Evolutionary conservation across 768 basidiomycete species (phyloP), one percentile per base, ranked within the genome.

Genomic region (Mycena olivaceomarginata): DNA sequence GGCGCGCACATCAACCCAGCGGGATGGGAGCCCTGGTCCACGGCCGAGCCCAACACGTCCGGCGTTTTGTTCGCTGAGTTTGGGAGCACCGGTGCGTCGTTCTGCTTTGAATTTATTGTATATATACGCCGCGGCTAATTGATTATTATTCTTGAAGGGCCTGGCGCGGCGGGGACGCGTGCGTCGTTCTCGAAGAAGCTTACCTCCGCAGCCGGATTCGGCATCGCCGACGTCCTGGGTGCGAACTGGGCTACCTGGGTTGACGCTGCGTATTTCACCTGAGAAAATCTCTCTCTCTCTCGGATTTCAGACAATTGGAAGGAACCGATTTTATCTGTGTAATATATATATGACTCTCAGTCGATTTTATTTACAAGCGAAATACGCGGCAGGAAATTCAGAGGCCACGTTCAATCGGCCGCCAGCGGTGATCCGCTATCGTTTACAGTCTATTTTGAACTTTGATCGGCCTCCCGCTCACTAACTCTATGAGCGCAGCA

Each of bases 1-100:
- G 80, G 80, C 41, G 51, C 68, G n/a, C 57, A 78, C 48, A 83
- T 84, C 66, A 84, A 84, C 74, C 41, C 70, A 12, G 81, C 83
- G 1, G 82, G 82, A 7, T 84, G 81, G 82, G 78, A 79, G 63
- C 45, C 70, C 51, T 84, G 83, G 83, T 82, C 81, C 10, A 57
- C 72, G 7, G 22, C 72, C 9, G 77, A 51, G 46, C 83, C 83
- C 11, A 81, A 82, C 37, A 84, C 83, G 12, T 60, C 66, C 22
- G 76, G 81, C 39, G 81, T 84, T 13, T 39, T 79, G 11, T 79
- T 82, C 39, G 83, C 76, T 7, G 83, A 84, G 65, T 82, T 56
- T 48, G 69, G 59, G 10, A 83, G 80, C 62, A 80, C 77, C 4
- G 83, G 83, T 82, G 25, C 46, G 75, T 71, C 11, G 37, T 7